phyloP scores from a whole-genome alignment of 352 stramenopile species.

The Globisporangium perplexum region DNA sequence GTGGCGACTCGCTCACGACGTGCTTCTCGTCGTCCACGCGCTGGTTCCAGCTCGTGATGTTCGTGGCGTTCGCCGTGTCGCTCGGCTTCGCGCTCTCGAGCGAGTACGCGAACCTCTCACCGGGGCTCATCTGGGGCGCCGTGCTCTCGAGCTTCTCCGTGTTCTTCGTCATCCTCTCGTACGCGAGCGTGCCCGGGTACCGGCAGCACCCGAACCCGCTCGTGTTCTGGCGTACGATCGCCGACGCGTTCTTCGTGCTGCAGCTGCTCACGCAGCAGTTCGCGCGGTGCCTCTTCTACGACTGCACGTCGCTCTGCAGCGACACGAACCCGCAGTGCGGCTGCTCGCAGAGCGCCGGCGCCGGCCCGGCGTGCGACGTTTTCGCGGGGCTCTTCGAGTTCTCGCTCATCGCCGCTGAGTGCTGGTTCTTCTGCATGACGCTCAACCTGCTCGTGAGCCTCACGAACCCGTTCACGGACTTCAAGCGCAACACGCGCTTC shows the following conservation, averaged over 20 bases:
- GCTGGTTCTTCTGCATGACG: conserved; percentile 90
- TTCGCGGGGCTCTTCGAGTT: conserved; percentile 86
- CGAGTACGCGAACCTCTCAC: conserved; percentile 73
- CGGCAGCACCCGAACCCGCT: conserved; percentile 85
- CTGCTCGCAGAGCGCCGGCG: conserved; percentile 39
- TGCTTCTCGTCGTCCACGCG: conserved; percentile 74
- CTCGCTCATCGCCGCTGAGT: conserved; percentile 75
- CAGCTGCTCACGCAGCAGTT: conserved; percentile 81
- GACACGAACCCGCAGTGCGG: conserved; percentile 65
- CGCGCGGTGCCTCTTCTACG: conserved; percentile 69
- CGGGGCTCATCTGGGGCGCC: conserved; percentile 80
- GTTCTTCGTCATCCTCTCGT: conserved; percentile 83
- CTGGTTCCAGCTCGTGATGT: conserved; percentile 86
- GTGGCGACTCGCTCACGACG: conserved; percentile 29
- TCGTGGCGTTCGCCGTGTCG: conserved; percentile 59
- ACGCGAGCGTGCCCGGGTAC: conserved; percentile 72
- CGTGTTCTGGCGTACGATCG: conserved; percentile 86
- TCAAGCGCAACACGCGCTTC: conserved; percentile 78
- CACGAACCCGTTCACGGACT: conserved; percentile 89
- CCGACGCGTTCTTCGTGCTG: conserved; percentile 78
- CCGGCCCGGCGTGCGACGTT: conserved; percentile 51
- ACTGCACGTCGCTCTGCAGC: conserved; percentile 77
- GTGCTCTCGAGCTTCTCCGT: conserved; percentile 81
- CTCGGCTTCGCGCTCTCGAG: conserved; percentile 52
- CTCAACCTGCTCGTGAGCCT: conserved; percentile 83